A percentile compares a stretch with the other conserved stretches of the same genome.
Conservation (phyloP, 164 flowering plant species). For the Macadamia integrifolia region DNA sequence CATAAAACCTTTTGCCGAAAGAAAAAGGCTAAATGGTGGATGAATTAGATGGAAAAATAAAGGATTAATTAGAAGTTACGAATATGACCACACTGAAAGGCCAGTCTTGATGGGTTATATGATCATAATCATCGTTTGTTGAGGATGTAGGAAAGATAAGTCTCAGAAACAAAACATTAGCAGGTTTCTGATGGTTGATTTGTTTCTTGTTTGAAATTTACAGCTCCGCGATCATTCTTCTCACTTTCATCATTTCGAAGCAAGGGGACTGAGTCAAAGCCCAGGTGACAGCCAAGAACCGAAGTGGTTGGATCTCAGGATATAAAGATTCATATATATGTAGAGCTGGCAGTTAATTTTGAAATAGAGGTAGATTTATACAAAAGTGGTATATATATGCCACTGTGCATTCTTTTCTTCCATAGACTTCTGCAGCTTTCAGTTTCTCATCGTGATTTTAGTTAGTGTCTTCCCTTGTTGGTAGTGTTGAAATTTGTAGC, state of each 20-base stretch:
- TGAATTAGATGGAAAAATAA: no score
- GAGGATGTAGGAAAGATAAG: background rate
- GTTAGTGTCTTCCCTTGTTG: background rate
- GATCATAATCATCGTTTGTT: no score
- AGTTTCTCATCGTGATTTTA: slow-evolving; percentile 7
- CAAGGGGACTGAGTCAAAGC: slow-evolving; percentile 91
- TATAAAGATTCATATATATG: background rate
- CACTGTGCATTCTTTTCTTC: slow-evolving; percentile 13
- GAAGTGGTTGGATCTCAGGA: slow-evolving; percentile 2
- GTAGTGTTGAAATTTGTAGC: slow-evolving; percentile 19
- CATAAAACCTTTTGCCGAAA: no score
- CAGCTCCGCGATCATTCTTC: slow-evolving; percentile 95
- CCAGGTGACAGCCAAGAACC: slow-evolving; percentile 33
- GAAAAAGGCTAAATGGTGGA: no score
- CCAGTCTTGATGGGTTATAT: no score
- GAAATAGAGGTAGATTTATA: slow-evolving; percentile 21
- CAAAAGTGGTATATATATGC: slow-evolving; percentile 5
- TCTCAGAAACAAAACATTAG: background rate
- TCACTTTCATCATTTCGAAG: slow-evolving; percentile 86
- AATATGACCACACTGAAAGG: no score
- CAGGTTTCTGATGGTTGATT: background rate
- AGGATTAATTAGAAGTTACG: no score
- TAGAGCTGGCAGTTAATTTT: background rate
- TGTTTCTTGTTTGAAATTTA: slow-evolving; percentile 6
- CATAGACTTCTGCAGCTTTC: slow-evolving; percentile 11